Base-by-base conservation (phyloP, 176 grass and related monocot species). In the Triticum turgidum region DNA sequence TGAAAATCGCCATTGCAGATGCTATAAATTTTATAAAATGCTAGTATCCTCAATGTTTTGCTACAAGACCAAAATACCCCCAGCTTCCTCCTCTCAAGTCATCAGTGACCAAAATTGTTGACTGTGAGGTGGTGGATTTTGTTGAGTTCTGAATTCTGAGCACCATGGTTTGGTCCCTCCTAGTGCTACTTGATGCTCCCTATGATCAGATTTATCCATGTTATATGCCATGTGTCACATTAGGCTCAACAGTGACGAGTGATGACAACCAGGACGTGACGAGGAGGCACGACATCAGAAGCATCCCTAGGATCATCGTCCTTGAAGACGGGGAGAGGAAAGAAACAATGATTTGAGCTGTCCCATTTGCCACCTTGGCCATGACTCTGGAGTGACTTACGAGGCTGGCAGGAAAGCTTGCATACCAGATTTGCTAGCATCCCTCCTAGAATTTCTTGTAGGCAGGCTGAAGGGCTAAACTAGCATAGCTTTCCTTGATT, bases 61-160 rank as follows among this genome's bases (percentile, higher is more conserved):
- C 34, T n/a, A 42, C 41, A 24, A 72, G 38, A 13, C 38, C 38
- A 25, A 44, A 73, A 44, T 73, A 73, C 69, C 39, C 39, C 42
- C 70, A 73, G 24, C 70, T 73, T 47, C 70, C 70, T 73, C 70
- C 3, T 25, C 42, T 45, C 42, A 39, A 39, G 25, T 73, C 5
- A 45, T 44, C 70, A 73, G 39, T 73, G 39, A 73, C n/a, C 70
- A 45, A 73, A 45, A 73, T 73, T 10, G 21, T 73, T 73, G 69
- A 21, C 35, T 73, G 69, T 42, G 69, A 73, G 21, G 69, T 11
- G 35, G 18, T 44, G 38, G 69, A 73, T 38, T n/a, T 73, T 44
- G 38, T 73, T 73, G 37, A 73, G 69, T 72, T 72, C 64, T 73
- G 37, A 73, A 38, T 72, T 72, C 64, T 66, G 64, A 30, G 65